Evolutionary conservation across 148 eudicot genomes (phyloP).

Genomic region (Amaranthus cruentus): DNA sequence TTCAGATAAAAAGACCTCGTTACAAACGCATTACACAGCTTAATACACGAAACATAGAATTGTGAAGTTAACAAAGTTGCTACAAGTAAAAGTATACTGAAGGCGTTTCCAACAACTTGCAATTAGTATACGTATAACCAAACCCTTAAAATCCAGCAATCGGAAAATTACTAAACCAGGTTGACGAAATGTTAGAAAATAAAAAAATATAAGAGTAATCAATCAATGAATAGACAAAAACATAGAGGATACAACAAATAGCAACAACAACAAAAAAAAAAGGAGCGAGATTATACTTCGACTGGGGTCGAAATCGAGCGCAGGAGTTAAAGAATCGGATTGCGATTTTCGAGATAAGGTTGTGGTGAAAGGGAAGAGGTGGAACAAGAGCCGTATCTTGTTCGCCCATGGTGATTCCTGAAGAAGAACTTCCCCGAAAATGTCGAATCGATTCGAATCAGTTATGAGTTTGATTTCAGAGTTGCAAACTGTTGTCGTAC

Average conservation of each 20-base stretch:
- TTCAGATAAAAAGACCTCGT: not conserved
- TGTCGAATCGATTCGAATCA: too few species aligned
- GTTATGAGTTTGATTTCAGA: too few species aligned
- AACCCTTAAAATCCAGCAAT: too few species aligned
- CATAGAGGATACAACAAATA: not conserved
- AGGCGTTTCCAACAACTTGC: not conserved
- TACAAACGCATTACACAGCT: not conserved
- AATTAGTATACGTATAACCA: too few species aligned
- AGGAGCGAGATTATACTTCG: conserved; percentile 40
- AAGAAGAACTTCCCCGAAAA: too few species aligned
- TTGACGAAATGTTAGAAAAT: too few species aligned
- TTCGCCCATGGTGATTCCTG: too few species aligned
- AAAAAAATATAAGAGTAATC: not conserved
- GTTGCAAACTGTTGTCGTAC: too few species aligned
- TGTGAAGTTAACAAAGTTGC: too few species aligned
- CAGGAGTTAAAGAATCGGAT: conserved; percentile 24
- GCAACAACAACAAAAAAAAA: not conserved
- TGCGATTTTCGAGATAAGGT: not conserved
- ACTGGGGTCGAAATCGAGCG: conserved; percentile 56
- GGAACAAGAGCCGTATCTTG: not conserved
- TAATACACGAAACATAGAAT: not conserved
- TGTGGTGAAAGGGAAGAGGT: not conserved
- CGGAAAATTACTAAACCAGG: too few species aligned
- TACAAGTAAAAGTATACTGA: not conserved
- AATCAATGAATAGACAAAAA: not conserved